A percentile compares a stretch with the other conserved stretches of the same genome.
Evolutionary conservation across 208 protist genomes (phyloP).

Genomic region (Blechomonas ayalai): DNA sequence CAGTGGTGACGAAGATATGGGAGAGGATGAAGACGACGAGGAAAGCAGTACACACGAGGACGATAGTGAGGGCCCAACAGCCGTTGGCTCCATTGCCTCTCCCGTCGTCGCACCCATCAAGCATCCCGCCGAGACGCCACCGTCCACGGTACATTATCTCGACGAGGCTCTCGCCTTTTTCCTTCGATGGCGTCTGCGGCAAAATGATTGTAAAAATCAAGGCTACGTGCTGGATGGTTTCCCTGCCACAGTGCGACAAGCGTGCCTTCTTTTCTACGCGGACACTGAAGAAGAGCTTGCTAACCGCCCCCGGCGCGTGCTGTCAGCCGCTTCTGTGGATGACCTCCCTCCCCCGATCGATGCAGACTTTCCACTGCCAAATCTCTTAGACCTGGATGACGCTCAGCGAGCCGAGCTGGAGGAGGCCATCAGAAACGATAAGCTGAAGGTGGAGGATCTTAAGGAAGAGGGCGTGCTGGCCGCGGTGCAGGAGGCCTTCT

Average conservation of each 20-base stretch:
- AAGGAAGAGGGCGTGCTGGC: slow-evolving; percentile 35
- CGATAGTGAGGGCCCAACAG: slow-evolving; percentile 1
- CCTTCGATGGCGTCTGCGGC: slow-evolving; percentile 77
- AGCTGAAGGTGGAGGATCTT: slow-evolving; percentile 1
- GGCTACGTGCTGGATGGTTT: slow-evolving; percentile 89
- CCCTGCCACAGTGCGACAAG: slow-evolving; percentile 78
- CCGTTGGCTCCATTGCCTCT: not conserved
- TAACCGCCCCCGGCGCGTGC: slow-evolving; percentile 14
- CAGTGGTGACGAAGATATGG: slow-evolving; percentile 9
- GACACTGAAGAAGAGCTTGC: slow-evolving; percentile 18
- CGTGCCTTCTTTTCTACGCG: slow-evolving; percentile 66
- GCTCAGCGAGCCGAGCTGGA: slow-evolving; percentile 2
- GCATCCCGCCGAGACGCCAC: slow-evolving; percentile 1
- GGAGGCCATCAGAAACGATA: not conserved
- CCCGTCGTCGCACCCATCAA: not conserved
- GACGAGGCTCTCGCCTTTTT: slow-evolving; percentile 78
- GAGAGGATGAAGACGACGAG: slow-evolving; percentile 7
- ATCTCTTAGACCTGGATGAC: slow-evolving; percentile 18
- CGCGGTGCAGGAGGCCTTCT: slow-evolving; percentile 53
- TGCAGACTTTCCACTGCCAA: slow-evolving; percentile 46
- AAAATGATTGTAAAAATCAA: slow-evolving; percentile 73
- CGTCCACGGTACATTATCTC: slow-evolving; percentile 28
- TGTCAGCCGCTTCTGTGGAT: slow-evolving; percentile 9
- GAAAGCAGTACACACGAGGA: slow-evolving; percentile 4
- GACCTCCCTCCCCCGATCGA: slow-evolving; percentile 41